These are phyloP conservation scores for Ilyonectria destructans DNA, from an alignment of 2,329 filamentous ascomycete genomes.

Conservation along the genomic window DNA sequence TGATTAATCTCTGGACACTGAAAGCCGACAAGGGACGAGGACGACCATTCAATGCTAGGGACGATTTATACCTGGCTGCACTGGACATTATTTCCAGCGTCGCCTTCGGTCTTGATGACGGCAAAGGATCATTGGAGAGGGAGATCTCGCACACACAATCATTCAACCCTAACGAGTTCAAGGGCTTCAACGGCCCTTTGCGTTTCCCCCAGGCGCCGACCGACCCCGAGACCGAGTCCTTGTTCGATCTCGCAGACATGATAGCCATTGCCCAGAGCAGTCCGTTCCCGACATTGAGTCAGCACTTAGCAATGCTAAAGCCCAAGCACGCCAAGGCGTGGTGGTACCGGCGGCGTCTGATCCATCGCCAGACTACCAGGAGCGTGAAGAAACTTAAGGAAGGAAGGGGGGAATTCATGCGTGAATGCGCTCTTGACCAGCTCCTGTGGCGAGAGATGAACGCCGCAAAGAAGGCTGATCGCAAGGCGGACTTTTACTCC, in stretches of 20 bases:
- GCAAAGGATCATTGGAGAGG: conserved; percentile 36
- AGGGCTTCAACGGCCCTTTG: conserved; percentile 18
- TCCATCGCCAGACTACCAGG: conserved; percentile 42
- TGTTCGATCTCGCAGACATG: conserved; percentile 48
- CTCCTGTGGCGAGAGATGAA: conserved; percentile 54
- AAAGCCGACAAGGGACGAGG: conserved; percentile 50
- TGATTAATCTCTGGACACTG: conserved; percentile 55
- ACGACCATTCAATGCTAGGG: conserved; percentile 51
- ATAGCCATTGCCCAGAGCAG: conserved; percentile 45
- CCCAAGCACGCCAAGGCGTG: conserved; percentile 47
- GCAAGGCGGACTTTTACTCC: conserved; percentile 53
- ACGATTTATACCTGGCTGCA: conserved; percentile 53
- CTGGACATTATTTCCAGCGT: conserved; percentile 57
- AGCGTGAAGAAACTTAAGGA: conserved; percentile 39
- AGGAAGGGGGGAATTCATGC: conserved; percentile 22
- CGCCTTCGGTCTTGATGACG: conserved; percentile 52
- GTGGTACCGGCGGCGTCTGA: conserved; percentile 43
- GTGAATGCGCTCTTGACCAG: conserved; percentile 52
- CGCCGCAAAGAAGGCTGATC: conserved; percentile 50
- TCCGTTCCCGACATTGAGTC: conserved; percentile 40
- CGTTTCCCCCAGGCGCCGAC: conserved; percentile 35
- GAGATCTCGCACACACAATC: conserved; percentile 33
- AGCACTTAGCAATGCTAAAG: conserved; percentile 44
- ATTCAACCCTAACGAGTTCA: not conserved
- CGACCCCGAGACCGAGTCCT: conserved; percentile 40